Evolutionary conservation across 2,329 filamentous ascomycete genomes (phyloP), one percentile per base, ranked within the genome.

Genomic region (Talaromyces albobiverticillius): DNA sequence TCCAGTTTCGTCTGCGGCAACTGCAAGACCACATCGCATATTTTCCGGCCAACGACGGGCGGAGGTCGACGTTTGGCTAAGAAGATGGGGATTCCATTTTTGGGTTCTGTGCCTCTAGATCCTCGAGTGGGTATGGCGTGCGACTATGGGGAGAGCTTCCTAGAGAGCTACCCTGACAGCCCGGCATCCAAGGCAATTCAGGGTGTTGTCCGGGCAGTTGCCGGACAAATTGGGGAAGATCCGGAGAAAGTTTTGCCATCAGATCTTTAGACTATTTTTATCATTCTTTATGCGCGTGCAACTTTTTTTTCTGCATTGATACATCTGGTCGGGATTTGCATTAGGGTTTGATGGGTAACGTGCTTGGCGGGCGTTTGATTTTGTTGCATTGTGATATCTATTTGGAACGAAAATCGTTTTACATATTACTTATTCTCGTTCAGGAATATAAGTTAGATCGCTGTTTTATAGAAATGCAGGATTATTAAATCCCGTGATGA

Each of bases 111-210:
- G 11, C 94, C 94, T 34, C 75, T 99, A 50, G 94, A 99, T 66
- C 93, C 94, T 3, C 80, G 93, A 58, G 96, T 99, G 61, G 89
- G 94, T 8, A 95, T 96, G 89, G 88, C 92, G 2, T 96, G 93
- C 67, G 94, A 99, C 71, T 96, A 89, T 71, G 94, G 95, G 4
- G 94, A 99, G 82, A 96, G 91, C 72, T 99, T 95, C 73, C 89
- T 97, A 66, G 92, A 97, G 66, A 87, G 85, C 22, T 99, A 90
- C 71, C 90, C 93, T 0, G 92, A 97, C 63, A 96, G 90, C 61
- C 93, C 94, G 31, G 92, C 94, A 1, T 95, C 90, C 65, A 77
- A 81, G 61, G 92, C 93, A 3, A 83, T 99, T 57, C 87, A 84
- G 73, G 78, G 79, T 32, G 92, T 99, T 9, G 92, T 99, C 32